Percentiles rank a stretch among this genome's conserved stretches.
Evolutionary conservation across 345 rosid species (phyloP).

Genomic region (Brassica cretica): DNA sequence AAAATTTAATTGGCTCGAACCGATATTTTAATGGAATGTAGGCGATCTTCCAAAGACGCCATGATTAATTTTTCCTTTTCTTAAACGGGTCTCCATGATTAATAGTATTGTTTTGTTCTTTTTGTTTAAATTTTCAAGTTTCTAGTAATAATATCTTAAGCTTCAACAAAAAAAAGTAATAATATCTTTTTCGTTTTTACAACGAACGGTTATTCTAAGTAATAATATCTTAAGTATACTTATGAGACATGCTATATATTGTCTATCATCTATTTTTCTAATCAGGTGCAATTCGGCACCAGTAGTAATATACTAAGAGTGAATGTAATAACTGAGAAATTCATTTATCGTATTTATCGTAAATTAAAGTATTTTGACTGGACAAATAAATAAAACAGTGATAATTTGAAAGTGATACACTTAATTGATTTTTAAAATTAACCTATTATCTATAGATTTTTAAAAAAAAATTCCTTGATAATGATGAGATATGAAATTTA

Average conservation of each 20-base stretch:
- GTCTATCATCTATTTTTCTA: neutral
- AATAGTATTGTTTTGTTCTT: neutral
- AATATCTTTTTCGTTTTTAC: too few relatives aligned
- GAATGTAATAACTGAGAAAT: neutral
- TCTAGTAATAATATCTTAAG: neutral
- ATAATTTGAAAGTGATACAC: neutral
- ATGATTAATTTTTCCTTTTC: conserved; percentile 1
- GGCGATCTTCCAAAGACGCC: conserved; percentile 23
- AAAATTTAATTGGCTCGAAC: neutral
- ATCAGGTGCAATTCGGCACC: neutral
- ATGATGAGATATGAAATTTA: neutral
- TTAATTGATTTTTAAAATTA: neutral
- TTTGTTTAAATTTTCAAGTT: neutral
- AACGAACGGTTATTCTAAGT: too few relatives aligned
- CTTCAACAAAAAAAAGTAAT: too few relatives aligned
- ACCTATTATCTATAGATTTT: neutral
- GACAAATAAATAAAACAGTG: neutral
- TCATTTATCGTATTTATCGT: neutral
- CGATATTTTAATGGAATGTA: conserved; percentile 18
- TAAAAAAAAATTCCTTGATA: neutral
- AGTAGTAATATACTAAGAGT: neutral
- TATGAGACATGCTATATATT: neutral
- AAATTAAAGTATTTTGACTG: neutral
- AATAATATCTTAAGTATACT: neutral
- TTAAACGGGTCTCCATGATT: neutral